A percentile compares a stretch with the other conserved stretches of the same genome.
Evolutionary conservation across 2,329 filamentous ascomycete species (phyloP).

Genomic region (Nothophoma quercina): DNA sequence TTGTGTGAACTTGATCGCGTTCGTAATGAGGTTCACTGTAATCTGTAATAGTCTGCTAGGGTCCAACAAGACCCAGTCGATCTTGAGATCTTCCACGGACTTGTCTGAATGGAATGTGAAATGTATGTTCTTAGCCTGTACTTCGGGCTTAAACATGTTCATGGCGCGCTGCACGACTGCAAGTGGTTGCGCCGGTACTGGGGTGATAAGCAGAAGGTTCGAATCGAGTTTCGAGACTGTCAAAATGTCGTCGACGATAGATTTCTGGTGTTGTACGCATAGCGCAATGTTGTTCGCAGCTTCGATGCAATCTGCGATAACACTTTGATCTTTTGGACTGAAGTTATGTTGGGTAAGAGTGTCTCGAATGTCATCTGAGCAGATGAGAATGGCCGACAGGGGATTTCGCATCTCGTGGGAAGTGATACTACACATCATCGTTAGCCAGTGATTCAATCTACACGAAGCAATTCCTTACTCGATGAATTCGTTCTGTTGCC

Average conservation of each 20-base stretch:
- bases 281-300: constrained; percentile 52
- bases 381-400: constrained; percentile 43
- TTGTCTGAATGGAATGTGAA: constrained; percentile 43
- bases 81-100: constrained; percentile 41
- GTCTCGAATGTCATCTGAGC: constrained; percentile 43
- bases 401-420: constrained; percentile 49
- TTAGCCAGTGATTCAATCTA: not conserved
- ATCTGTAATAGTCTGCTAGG: constrained; percentile 54
- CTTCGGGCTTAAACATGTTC: constrained; percentile 50
- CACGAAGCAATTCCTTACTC: constrained; percentile 16
- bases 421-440: constrained; percentile 25
- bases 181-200: constrained; percentile 49
- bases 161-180: constrained; percentile 45
- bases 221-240: constrained; percentile 46
- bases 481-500: constrained; percentile 48
- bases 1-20: constrained; percentile 57
- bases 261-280: constrained; percentile 46
- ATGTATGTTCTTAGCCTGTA: constrained; percentile 39
- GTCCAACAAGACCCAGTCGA: constrained; percentile 54
- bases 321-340: constrained; percentile 18
- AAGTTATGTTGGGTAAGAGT: constrained; percentile 33
- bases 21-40: constrained; percentile 54
- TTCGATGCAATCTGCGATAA: constrained; percentile 38
- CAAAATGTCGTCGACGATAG: constrained; percentile 46
- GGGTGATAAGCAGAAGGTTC: constrained; percentile 42